These are phyloP conservation scores for Cladosporium colombiae DNA, from an alignment of 2,329 filamentous ascomycete species.

Conservation along the genomic window DNA sequence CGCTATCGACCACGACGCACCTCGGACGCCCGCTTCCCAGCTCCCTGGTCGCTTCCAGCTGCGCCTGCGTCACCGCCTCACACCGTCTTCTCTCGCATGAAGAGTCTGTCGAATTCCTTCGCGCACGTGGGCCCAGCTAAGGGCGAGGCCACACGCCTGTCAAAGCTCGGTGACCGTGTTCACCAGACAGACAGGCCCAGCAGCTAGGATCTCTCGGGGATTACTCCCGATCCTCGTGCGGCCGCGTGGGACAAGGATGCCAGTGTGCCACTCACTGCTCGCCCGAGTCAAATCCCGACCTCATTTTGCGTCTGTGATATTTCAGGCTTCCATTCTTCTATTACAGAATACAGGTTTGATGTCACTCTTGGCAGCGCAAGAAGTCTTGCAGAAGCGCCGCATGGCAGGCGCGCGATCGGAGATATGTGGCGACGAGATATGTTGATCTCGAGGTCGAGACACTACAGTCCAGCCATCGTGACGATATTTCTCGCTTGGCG, in stretches of 20 bases:
- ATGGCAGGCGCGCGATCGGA: neutral
- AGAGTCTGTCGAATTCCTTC: neutral
- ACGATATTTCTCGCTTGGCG: neutral
- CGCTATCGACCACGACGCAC: neutral
- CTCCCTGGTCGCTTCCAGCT: slow-evolving; percentile 1
- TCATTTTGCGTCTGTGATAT: neutral
- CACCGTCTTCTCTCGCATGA: slow-evolving; percentile 9
- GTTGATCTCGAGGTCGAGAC: slow-evolving; percentile 6
- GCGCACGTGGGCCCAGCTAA: slow-evolving; percentile 14
- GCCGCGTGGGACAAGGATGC: slow-evolving; percentile 12
- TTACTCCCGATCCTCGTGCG: slow-evolving; percentile 4
- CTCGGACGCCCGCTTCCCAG: slow-evolving; percentile 8
- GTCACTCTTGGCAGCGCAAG: neutral
- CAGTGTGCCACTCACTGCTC: too few species aligned
- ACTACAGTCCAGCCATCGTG: neutral
- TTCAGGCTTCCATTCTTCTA: neutral
- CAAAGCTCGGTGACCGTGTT: slow-evolving; percentile 6
- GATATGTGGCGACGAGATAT: slow-evolving; percentile 3
- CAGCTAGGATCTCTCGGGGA: slow-evolving; percentile 2
- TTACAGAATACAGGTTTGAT: neutral
- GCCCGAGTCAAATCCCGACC: neutral
- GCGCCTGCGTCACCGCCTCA: slow-evolving; percentile 12
- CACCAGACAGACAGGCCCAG: neutral
- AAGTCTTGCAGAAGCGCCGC: slow-evolving; percentile 4
- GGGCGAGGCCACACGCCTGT: slow-evolving; percentile 3